A percentile compares a stretch with the other conserved stretches of the same genome.
phyloP scores from a whole-genome alignment of 306 rosid species.

The Castanea crenata region DNA sequence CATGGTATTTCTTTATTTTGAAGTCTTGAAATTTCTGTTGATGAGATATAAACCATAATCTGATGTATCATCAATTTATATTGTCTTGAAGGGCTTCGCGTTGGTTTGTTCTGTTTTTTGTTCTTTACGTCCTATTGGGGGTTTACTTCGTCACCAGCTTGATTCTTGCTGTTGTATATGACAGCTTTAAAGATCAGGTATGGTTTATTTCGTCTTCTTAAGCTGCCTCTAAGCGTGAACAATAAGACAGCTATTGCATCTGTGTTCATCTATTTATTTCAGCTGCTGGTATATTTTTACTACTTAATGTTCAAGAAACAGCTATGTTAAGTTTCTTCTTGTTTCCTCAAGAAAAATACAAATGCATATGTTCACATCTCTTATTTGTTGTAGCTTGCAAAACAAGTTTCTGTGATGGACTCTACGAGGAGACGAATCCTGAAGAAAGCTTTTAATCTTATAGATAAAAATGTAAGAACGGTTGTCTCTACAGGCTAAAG shows the following conservation, averaged over 20 bases:
- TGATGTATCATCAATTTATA: constrained; percentile 17
- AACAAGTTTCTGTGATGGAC: constrained; percentile 80
- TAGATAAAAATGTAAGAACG: constrained; percentile 65
- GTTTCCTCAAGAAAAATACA: constrained; percentile 13
- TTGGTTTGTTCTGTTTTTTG: constrained; percentile 75
- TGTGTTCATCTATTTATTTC: constrained; percentile 14
- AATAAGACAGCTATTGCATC: constrained; percentile 3
- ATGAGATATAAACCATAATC: constrained; percentile 2
- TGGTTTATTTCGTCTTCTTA: constrained; percentile 10
- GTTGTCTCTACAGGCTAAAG: constrained; percentile 8
- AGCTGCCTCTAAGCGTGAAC: constrained; percentile 1
- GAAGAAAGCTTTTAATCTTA: constrained; percentile 75
- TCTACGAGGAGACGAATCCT: constrained; percentile 53
- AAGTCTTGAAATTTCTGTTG: neutral
- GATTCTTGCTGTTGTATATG: constrained; percentile 95
- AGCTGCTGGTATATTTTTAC: constrained; percentile 3
- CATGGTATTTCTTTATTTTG: neutral
- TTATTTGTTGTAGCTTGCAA: constrained; percentile 64
- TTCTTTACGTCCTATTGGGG: constrained; percentile 86
- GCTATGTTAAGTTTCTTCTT: neutral
- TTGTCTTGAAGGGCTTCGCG: constrained; percentile 79
- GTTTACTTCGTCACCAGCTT: constrained; percentile 93
- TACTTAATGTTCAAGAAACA: neutral
- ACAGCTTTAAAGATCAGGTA: constrained; percentile 95
- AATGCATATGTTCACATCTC: constrained; percentile 22